Percentiles rank a stretch among this genome's conserved stretches.
phyloP scores from a whole-genome alignment of 2,329 filamentous ascomycete genomes.

The Cladosporium velox region DNA sequence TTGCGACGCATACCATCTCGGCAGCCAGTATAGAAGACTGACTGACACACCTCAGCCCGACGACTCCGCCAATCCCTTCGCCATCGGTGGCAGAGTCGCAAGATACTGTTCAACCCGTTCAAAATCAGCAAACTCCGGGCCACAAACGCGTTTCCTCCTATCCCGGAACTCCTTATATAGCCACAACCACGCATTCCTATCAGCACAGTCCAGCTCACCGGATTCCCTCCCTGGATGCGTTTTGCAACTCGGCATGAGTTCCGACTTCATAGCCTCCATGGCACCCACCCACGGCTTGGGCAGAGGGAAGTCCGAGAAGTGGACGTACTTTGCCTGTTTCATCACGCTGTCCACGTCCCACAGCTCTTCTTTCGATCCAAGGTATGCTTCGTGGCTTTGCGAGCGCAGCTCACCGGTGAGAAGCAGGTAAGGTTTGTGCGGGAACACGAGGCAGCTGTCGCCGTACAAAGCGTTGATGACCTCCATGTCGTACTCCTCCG shows the following conservation, averaged over 20 bases:
- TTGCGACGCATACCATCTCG: neutral
- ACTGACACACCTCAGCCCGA: neutral
- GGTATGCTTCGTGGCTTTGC: constrained; percentile 52
- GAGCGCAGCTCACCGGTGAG: constrained; percentile 64
- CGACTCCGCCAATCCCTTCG: neutral
- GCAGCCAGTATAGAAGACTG: neutral
- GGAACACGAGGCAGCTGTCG: constrained; percentile 62
- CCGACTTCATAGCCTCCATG: constrained; percentile 35
- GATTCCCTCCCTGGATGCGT: neutral
- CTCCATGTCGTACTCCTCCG: constrained; percentile 42
- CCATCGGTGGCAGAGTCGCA: constrained; percentile 2
- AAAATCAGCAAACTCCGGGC: neutral
- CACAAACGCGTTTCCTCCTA: constrained; percentile 24
- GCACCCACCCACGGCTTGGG: constrained; percentile 64
- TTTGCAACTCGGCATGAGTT: constrained; percentile 25
- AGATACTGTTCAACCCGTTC: neutral
- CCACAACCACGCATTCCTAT: constrained; percentile 42
- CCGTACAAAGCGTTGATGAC: constrained; percentile 64
- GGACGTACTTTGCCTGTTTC: constrained; percentile 65
- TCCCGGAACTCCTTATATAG: constrained; percentile 37
- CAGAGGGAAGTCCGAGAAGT: constrained; percentile 72
- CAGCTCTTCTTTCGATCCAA: constrained; percentile 41
- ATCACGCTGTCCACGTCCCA: constrained; percentile 62
- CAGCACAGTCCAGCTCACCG: constrained; percentile 17
- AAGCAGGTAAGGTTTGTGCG: constrained; percentile 64